These are phyloP conservation scores for Ensete glaucum DNA, from an alignment of 176 grass and related monocot genomes.

Conservation along the genomic window DNA sequence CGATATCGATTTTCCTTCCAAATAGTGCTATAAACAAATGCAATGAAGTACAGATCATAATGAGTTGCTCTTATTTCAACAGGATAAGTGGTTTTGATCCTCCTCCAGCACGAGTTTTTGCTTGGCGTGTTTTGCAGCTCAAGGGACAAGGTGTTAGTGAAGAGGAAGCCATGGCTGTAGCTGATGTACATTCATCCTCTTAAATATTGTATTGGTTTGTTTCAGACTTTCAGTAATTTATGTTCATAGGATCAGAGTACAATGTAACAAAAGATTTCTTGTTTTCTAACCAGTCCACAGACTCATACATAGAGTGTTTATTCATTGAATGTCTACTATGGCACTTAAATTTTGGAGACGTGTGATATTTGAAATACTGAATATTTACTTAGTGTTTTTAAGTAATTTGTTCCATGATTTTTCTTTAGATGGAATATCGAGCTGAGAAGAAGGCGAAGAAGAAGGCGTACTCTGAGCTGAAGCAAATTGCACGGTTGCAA, in stretches of 20 bases:
- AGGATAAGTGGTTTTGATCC: constrained; percentile 77
- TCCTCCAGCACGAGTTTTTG: constrained; percentile 77
- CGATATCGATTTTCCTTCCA: neutral
- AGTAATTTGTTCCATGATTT: constrained; percentile 10
- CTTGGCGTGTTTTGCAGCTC: constrained; percentile 74
- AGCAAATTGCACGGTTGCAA: constrained; percentile 38
- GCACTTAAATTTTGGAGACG: neutral
- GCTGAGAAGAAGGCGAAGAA: constrained; percentile 74
- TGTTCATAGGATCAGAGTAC: neutral
- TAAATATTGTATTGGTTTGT: neutral
- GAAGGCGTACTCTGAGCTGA: constrained; percentile 75
- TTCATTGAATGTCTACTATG: neutral
- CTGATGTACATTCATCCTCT: constrained; percentile 44
- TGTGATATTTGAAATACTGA: neutral
- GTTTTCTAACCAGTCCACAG: neutral
- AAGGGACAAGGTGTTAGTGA: constrained; percentile 57
- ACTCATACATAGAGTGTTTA: neutral
- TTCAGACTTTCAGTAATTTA: neutral
- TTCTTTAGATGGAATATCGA: constrained; percentile 53
- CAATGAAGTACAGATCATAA: neutral
- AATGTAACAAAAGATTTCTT: neutral
- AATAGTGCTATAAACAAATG: neutral
- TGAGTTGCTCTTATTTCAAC: constrained; percentile 6
- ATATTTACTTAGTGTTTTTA: neutral
- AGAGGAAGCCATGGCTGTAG: constrained; percentile 71